These are phyloP conservation scores for Microdochium bolleyi DNA, from an alignment of 2,329 filamentous ascomycete species.

Conservation along the genomic window DNA sequence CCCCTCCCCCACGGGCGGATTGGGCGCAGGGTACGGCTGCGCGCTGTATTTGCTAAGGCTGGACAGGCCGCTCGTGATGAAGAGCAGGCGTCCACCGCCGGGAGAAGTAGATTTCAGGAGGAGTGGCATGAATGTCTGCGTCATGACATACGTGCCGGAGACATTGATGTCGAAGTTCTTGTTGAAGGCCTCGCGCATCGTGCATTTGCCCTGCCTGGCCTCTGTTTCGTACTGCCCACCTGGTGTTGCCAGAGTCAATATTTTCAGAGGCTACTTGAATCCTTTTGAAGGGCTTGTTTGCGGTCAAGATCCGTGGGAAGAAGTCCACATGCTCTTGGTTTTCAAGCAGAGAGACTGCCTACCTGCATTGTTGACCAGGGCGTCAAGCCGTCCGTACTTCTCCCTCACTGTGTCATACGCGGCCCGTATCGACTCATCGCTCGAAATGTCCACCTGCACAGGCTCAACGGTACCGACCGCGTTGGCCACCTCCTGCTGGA, in stretches of 20 bases:
- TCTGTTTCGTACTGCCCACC: constrained; percentile 34
- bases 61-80: constrained; percentile 36
- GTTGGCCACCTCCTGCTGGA: constrained; percentile 30
- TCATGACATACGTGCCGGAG: constrained; percentile 33
- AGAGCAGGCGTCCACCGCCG: constrained; percentile 39
- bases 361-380: constrained; percentile 51
- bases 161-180: constrained; percentile 42
- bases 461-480: constrained; percentile 32
- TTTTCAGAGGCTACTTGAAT: neutral
- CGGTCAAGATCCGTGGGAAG: too few species aligned
- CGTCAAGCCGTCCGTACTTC: constrained; percentile 38
- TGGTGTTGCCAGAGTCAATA: neutral
- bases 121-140: constrained; percentile 30
- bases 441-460: constrained; percentile 44
- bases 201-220: constrained; percentile 12
- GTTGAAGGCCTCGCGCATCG: constrained; percentile 32
- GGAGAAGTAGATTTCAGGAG: constrained; percentile 29
- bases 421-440: constrained; percentile 41
- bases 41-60: constrained; percentile 18
- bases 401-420: constrained; percentile 32
- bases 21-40: constrained; percentile 6
- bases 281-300: neutral
- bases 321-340: too few species aligned
- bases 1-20: constrained; percentile 13
- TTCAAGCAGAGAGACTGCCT: constrained; percentile 3